Evolutionary conservation across 345 rosid species (phyloP), one percentile per base, ranked within the genome.

Genomic region (Acer negundo): DNA sequence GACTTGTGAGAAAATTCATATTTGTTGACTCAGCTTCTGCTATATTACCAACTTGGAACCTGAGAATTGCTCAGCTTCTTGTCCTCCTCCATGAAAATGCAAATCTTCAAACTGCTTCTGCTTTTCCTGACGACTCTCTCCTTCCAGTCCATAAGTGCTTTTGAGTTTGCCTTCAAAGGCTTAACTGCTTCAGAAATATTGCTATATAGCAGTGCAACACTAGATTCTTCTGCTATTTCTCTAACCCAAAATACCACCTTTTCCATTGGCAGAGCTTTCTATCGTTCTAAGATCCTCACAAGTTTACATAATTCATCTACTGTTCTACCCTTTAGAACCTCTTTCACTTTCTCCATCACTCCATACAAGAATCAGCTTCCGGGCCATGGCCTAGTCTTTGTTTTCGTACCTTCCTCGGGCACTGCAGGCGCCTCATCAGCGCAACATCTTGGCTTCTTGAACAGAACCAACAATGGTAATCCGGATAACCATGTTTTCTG

Each of bases 331-430:
- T 83, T 79, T 10, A 51, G 74, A 70, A 80, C 83, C 20, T 78
- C 86, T 65, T 82, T 82, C 68, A 82, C 83, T 63, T 86, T 86
- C 82, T 75, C 82, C 49, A 82, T 80, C 49, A 82, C 83, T 67
- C 69, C 80, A 4, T 70, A 79, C 23, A 49, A 80, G 10, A 69
- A 78, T 20, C 81, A 64, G 13, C 72, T 8, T 4, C 74, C 76
- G 0, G 80, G 83, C 31, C 85, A 80, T 5, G 83, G 85, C 13
- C 71, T 82, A 2, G 85, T 80, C 59, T 85, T 80, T 59, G 0
- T 82, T 67, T 53, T 82, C 13, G 55, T 72, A 0, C 86, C 86
- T 0, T 72, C 67, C 0, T 2, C 16, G 0, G 83, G 74, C 26
- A 78, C 75, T 58, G 44, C 69, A 75, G 80, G 51, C 9, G 78